Evolutionary conservation across 345 rosid species (phyloP), one percentile per base, ranked within the genome.

Genomic region (Salix dunnii): DNA sequence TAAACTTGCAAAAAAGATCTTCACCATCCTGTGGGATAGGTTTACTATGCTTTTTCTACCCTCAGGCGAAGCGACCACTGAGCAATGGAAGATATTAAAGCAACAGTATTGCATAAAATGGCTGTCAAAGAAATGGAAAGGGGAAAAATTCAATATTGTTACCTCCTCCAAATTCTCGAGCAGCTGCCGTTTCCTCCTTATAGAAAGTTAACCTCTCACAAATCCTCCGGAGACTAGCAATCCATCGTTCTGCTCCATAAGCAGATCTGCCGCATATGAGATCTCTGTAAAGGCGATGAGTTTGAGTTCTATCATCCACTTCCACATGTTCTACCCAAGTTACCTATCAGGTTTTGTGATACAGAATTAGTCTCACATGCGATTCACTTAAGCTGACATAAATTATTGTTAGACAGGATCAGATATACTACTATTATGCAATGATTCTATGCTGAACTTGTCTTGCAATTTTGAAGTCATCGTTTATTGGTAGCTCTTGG

Each of bases 311-410:
- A 1, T 90, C 90, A 53, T 89, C 91, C 10, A 86, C 95, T 77
- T 91, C 93, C 61, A 90, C 93, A 77, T 94, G 97, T 66, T 92
- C 98, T 4, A 94, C 82, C 97, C 97, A 94, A 10, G 82, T 89
- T 28, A 94, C 89, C 98, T 93, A 70, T 46, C 63, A 70, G 9
- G 12, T 28, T 63, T 21, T 5, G 18, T 13, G 16, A 48, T 11
- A 30, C 3, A 31, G 2, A 64, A 64, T 3, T 27, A 62, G 33
- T 62, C 33, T 36, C 48, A 2, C 43, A 67, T 5, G 2, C 11
- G 23, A 51, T 51, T 49, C 58, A 20, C 10, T 6, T 20, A 46
- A 46, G 13, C 14, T 46, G 49, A 46, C 49, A 14, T 46, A 2
- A 18, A 20, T 23, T 23, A 58, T 3, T n/a, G 27, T 58, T 12